Evolutionary conservation across 1,284 basidiomycete species (phyloP), one percentile per base, ranked within the genome.

Genomic region (Ceratobasidium sp.): DNA sequence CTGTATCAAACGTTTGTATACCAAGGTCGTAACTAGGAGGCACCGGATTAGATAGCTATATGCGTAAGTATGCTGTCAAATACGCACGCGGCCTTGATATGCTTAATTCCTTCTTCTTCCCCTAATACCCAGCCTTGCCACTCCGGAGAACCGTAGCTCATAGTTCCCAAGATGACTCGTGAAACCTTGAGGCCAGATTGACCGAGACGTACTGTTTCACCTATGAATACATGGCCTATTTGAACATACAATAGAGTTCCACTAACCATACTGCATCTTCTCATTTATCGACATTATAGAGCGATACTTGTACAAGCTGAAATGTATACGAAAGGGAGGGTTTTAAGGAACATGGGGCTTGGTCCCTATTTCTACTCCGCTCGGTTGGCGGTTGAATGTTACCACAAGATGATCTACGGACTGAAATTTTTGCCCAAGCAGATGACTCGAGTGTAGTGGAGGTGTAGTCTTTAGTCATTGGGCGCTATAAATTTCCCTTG

Each of bases 1-100:
- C 82, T 0, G 82, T 82, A 73, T 83, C 82, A 62, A 82, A 82
- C 1, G 81, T 82, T 78, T 82, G 79, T 76, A 83, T 81, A 36
- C 72, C 72, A n/a, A 73, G 45, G 41, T 73, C 72, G 28, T 67
- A 64, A 28, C 59, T 72, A 48, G 18, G 58, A 57, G 28, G 61
- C 21, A 14, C 21, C 10, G 16, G 6, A 23, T 28, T 46, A 72
- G 10, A 46, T 32, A 41, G 39, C 36, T 34, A 55, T 64, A 30
- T 23, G 23, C 34, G 48, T 26, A n/a, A 26, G 3, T 60, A 14
- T 9, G 10, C 16, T 28, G 46, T n/a, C n/a, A 26, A 45, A 36
- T n/a, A 43, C 73, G 50, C 53, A 59, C 53, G 60, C 72, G n/a
- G 26, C 50, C 39, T 73, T 74, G 41, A 74, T 72, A 18, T 72